Percentiles rank a stretch among this genome's conserved stretches.
Evolutionary conservation across 805 yeast species (phyloP).

Genomic region (Groenewaldozyma salmanticensis): DNA sequence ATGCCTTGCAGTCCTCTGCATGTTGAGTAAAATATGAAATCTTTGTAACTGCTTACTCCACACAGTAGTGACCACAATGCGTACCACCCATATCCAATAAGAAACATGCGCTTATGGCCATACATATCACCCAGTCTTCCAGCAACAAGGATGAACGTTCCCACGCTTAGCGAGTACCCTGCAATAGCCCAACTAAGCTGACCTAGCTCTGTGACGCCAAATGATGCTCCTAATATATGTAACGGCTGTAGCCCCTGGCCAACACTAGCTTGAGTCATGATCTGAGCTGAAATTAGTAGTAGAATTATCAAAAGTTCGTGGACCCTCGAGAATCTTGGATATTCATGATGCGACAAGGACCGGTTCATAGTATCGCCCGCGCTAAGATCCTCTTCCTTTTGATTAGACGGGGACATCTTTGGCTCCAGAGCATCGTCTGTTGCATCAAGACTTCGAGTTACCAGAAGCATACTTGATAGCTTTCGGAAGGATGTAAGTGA

Average conservation of each 20-base stretch:
- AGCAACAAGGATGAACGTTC: conserved; percentile 58
- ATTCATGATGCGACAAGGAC: too few relatives aligned
- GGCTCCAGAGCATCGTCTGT: too few relatives aligned
- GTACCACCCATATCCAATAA: conserved; percentile 48
- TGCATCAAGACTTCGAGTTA: too few relatives aligned
- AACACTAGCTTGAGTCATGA: conserved; percentile 32
- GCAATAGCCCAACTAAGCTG: conserved; percentile 58
- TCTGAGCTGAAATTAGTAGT: conserved; percentile 25
- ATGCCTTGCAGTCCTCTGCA: conserved; percentile 58
- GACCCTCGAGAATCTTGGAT: neutral
- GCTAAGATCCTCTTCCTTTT: too few relatives aligned
- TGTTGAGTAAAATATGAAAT: conserved; percentile 19
- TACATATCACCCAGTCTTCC: conserved; percentile 67
- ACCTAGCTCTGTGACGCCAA: conserved; percentile 24
- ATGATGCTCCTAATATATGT: conserved; percentile 24
- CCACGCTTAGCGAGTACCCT: conserved; percentile 59
- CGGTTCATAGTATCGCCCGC: too few relatives aligned
- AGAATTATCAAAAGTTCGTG: conserved; percentile 21
- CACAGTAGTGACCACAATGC: conserved; percentile 49
- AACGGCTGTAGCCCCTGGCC: conserved; percentile 26
- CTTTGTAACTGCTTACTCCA: conserved; percentile 46
- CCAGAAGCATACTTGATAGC: too few relatives aligned
- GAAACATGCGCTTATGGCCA: conserved; percentile 48
- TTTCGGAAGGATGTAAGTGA: too few relatives aligned
- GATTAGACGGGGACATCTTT: too few relatives aligned